phyloP scores from a whole-genome alignment of 768 basidiomycete genomes.

The Mycena latifolia region DNA sequence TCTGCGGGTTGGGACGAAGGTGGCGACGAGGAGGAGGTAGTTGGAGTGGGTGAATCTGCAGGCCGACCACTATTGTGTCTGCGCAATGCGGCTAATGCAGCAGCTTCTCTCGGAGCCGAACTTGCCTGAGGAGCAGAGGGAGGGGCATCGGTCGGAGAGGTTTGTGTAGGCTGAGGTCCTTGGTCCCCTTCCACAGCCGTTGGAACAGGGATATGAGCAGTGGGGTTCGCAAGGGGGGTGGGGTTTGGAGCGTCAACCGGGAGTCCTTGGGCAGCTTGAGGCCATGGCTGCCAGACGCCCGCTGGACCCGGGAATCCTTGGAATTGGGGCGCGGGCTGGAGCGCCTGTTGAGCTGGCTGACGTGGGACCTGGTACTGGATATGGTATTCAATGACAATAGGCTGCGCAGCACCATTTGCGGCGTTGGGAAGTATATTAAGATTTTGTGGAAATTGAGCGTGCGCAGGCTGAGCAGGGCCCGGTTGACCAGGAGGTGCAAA shows the following conservation, averaged over 20 bases:
- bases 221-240: slow-evolving; percentile 5
- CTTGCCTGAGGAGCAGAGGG: slow-evolving; percentile 16
- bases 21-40: slow-evolving; percentile 23
- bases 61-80: slow-evolving; percentile 50
- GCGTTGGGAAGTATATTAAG: slow-evolving; percentile 43
- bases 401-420: slow-evolving; percentile 52
- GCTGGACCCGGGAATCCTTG: slow-evolving; percentile 74
- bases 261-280: slow-evolving; percentile 46
- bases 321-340: slow-evolving; percentile 66
- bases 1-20: slow-evolving; percentile 14
- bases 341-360: slow-evolving; percentile 50
- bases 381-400: slow-evolving; percentile 72
- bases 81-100: slow-evolving; percentile 76
- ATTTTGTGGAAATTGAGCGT: slow-evolving; percentile 44
- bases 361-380: slow-evolving; percentile 67
- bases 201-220: slow-evolving; percentile 20
- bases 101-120: slow-evolving; percentile 62
- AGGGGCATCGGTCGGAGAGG: slow-evolving; percentile 5
- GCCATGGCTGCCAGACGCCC: slow-evolving; percentile 78
- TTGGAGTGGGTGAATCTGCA: slow-evolving; percentile 14
- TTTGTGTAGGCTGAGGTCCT: slow-evolving; percentile 1
- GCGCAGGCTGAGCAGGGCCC: slow-evolving; percentile 43
- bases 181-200: slow-evolving; percentile 16
- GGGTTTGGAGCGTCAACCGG: slow-evolving; percentile 9
- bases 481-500: slow-evolving; percentile 66